phyloP scores from a whole-genome alignment of 176 grass and related monocot species.

The Themeda triandra region DNA sequence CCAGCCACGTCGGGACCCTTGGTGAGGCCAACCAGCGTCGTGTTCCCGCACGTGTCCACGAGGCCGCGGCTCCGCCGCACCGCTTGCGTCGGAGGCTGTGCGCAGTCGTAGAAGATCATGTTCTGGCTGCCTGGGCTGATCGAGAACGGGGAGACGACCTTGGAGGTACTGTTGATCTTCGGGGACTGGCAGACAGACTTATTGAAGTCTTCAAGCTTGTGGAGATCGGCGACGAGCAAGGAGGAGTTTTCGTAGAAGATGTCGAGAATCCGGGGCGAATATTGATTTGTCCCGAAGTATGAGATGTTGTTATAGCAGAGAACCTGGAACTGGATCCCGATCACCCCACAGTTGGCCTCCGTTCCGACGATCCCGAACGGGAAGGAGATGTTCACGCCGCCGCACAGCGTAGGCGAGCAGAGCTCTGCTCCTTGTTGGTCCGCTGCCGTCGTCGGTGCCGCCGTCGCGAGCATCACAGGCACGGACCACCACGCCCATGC shows the following conservation, averaged over 20 bases:
- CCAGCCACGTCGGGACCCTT: neutral
- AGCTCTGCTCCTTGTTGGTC: neutral
- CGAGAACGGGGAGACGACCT: rapidly evolving
- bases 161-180: neutral
- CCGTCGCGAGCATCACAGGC: neutral
- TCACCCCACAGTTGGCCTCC: rapidly evolving
- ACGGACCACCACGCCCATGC: neutral
- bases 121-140: neutral
- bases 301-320: rapidly evolving
- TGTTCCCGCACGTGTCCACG: neutral
- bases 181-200: neutral
- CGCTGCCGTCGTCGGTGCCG: no score
- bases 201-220: neutral
- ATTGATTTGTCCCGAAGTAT: neutral
- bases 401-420: neutral
- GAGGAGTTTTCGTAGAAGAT: slow-evolving; percentile 13
- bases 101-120: slow-evolving; percentile 36
- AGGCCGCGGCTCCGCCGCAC: rapidly evolving
- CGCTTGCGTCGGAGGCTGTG: rapidly evolving
- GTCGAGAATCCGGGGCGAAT: neutral
- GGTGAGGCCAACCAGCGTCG: neutral
- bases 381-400: neutral
- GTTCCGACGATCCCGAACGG: neutral
- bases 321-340: slow-evolving; percentile 29
- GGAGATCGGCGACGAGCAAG: slow-evolving; percentile 8